Evolutionary conservation across 1,139 yeast species (phyloP), one percentile per base, ranked within the genome.

Genomic region (Protomyces inouyei): DNA sequence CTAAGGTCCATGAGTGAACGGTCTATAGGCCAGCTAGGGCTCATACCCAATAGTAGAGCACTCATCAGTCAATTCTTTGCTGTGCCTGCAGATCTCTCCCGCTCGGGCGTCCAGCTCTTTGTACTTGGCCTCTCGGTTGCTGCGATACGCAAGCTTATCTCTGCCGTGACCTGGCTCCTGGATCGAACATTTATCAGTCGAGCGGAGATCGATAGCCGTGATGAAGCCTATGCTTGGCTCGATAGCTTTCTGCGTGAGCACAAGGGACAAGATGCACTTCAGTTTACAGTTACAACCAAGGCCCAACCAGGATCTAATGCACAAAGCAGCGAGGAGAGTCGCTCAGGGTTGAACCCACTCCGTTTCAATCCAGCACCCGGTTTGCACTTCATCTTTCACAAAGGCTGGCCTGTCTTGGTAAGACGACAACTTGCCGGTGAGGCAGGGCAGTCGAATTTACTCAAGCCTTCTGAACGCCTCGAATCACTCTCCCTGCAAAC

Each of bases 141-240:
- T 23, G 63, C 57, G 14, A 25, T 59, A n/a, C 56, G 57, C 18
- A 59, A 52, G 43, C 52, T 40, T 10, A 35, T 52, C 10, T 38
- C 53, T 16, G 21, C 35, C 18, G 12, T 59, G n/a, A 52, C 54
- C n/a, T 40, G 57, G 16, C 28, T 59, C 3, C 23, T 52, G 32
- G 63, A 59, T 21, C 55, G 63, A 35, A 59, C 63, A 8, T 43
- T 52, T 23, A 35, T 59, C 16, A 55, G 57, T 43, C 63, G 63
- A 5, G 53, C 63, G 9, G 57, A 52, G 45, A 52, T 59, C 9
- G 63, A 59, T 16, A 59, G 63, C 38, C 53, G 63, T 18, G 63
- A 59, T 32, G 63, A 59, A 35, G 63, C 63, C 9, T 59, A 23
- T 52, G 57, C 45, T n/a, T 59, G 55, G 56, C 35, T 59, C 35